phyloP scores from a whole-genome alignment of 2,329 filamentous ascomycete genomes.

The Aspergillus sclerotialis region DNA sequence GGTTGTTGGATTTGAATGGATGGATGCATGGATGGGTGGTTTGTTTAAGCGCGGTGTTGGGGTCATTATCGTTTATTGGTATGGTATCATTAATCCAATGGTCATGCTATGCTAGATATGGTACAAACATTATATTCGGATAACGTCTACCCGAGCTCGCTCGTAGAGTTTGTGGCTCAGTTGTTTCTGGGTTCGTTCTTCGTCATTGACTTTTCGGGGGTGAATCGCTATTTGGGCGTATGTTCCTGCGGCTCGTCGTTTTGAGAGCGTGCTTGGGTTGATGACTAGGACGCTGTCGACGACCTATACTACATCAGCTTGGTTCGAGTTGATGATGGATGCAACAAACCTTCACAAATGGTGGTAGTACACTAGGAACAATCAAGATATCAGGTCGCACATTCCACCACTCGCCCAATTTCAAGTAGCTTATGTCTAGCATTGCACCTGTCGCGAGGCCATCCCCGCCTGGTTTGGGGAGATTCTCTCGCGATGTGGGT shows the following conservation, averaged over 20 bases:
- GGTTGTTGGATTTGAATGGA: no score
- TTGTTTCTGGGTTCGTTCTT: slow-evolving; percentile 52
- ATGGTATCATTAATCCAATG: slow-evolving; percentile 19
- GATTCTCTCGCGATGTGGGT: slow-evolving; percentile 59
- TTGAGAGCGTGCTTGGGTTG: slow-evolving; percentile 83
- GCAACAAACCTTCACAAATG: slow-evolving; percentile 72
- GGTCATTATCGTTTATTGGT: no score
- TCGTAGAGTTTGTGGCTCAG: slow-evolving; percentile 72
- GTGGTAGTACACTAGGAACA: slow-evolving; percentile 71
- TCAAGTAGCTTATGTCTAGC: slow-evolving; percentile 76
- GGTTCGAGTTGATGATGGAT: neutral
- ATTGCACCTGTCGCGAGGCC: slow-evolving; percentile 64
- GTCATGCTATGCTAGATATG: slow-evolving; percentile 16
- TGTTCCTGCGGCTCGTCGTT: slow-evolving; percentile 75
- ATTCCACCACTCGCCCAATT: slow-evolving; percentile 84
- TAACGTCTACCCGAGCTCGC: slow-evolving; percentile 78
- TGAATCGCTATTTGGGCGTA: slow-evolving; percentile 74
- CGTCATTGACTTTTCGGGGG: slow-evolving; percentile 53
- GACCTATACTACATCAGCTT: slow-evolving; percentile 51
- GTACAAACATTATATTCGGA: slow-evolving; percentile 54
- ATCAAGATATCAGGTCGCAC: slow-evolving; percentile 79
- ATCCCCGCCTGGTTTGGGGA: slow-evolving; percentile 58
- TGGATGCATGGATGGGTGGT: no score
- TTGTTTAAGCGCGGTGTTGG: no score
- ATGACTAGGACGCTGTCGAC: slow-evolving; percentile 84